Evolutionary conservation across 2,329 filamentous ascomycete genomes (phyloP), one percentile per base, ranked within the genome.

Genomic region (Calycina herbarum): DNA sequence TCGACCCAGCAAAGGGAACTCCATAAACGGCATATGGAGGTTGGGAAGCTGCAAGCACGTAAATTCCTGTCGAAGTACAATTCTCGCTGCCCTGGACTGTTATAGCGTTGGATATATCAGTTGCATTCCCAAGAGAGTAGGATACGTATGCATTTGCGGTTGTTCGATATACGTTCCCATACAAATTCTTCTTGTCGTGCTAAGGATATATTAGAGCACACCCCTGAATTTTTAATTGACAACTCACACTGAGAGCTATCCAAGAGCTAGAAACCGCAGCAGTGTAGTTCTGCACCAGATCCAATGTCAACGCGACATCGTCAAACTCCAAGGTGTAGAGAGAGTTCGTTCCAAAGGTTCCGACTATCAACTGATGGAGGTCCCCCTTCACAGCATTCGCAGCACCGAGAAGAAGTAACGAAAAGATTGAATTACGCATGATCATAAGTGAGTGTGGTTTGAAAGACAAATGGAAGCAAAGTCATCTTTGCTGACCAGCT

Each of bases 321-420:
- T 77, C 73, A 63, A 77, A 77, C 57, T 73, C 70, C 2, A 76
- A 59, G 0, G 73, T 76, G 63, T 77, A 77, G 5, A 78, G 70
- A 29, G 63, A 70, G 10, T 70, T 66, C 1, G 72, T 73, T 45
- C 69, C 67, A 56, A 77, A 77, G 6, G 72, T 75, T 17, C 75
- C 75, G 24, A 77, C 69, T 58, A 78, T 70, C 0, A 78, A 66
- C 5, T 73, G 66, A 66, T 75, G 73, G 33, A 72, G 31, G 13
- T 68, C 65, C 31, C 35, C 63, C 5, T 58, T 65, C 4, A 57
- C 65, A 24, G 33, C 24, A 2, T 29, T 56, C 20, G 62, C 35
- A 40, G 64, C 57, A 35, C 60, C 51, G 13, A 67, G 54, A 27
- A 67, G 33, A 13, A 59, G 31, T 1, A 68, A 33, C 5, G 65